Conservation (phyloP, 768 basidiomycete genomes). For the Naganishia onofrii region DNA sequence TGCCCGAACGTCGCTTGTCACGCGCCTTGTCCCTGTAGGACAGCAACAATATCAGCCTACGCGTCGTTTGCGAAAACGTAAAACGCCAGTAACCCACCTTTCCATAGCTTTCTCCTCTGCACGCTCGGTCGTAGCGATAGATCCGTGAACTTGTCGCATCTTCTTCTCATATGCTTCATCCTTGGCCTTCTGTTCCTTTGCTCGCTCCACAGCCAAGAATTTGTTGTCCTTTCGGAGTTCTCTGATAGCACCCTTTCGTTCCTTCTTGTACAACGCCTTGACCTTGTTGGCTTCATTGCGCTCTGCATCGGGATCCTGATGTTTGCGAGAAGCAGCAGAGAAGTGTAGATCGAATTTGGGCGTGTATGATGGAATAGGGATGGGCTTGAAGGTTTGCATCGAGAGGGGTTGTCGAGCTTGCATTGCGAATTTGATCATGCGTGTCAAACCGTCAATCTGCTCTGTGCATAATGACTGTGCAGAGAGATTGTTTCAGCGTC, state of each 20-base stretch:
- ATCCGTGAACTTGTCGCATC: conserved; percentile 70
- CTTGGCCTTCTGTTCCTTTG: conserved; percentile 79
- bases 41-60: not conserved
- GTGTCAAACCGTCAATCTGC: conserved; percentile 23
- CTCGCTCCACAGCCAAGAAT: conserved; percentile 85
- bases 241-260: conserved; percentile 91
- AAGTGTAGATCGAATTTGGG: conserved; percentile 79
- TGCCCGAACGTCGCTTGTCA: conserved; percentile 29
- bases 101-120: conserved; percentile 93
- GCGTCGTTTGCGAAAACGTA: not conserved
- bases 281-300: conserved; percentile 82
- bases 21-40: conserved; percentile 22
- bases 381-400: conserved; percentile 91
- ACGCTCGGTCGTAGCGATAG: conserved; percentile 68
- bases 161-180: conserved; percentile 73
- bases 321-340: conserved; percentile 49
- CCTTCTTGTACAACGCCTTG: conserved; percentile 85
- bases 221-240: conserved; percentile 92
- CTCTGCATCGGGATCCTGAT: conserved; percentile 87
- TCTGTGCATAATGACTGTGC: conserved; percentile 17
- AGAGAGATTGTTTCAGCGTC: not conserved
- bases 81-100: conserved; percentile 51
- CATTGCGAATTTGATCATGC: conserved; percentile 60
- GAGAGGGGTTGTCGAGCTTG: conserved; percentile 71
- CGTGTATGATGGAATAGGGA: conserved; percentile 86